phyloP scores from a whole-genome alignment of 257 asterid species.

The Lavandula angustifolia region DNA sequence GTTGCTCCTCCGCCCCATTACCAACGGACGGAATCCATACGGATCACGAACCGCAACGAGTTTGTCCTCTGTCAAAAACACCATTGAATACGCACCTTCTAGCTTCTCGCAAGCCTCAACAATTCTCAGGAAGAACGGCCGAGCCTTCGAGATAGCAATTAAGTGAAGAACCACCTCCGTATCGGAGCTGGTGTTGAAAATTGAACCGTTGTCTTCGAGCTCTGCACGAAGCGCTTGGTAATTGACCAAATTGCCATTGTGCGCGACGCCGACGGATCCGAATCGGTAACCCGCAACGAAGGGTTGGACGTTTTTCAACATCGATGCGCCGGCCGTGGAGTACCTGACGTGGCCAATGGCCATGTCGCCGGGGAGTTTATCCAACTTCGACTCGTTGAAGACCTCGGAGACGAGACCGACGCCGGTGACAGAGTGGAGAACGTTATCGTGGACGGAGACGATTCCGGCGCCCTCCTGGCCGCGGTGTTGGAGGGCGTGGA shows the following conservation, averaged over 20 bases:
- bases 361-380: slow-evolving; percentile 66
- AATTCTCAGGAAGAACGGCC: slow-evolving; percentile 78
- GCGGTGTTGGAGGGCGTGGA: slow-evolving; percentile 93
- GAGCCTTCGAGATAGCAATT: slow-evolving; percentile 78
- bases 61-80: slow-evolving; percentile 64
- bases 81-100: slow-evolving; percentile 86
- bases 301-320: slow-evolving; percentile 95
- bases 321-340: slow-evolving; percentile 90
- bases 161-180: slow-evolving; percentile 88
- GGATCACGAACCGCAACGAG: slow-evolving; percentile 65
- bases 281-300: slow-evolving; percentile 86
- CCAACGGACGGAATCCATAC: slow-evolving; percentile 64
- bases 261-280: slow-evolving; percentile 96
- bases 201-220: slow-evolving; percentile 84
- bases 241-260: slow-evolving; percentile 90
- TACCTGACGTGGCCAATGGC: slow-evolving; percentile 95
- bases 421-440: slow-evolving; percentile 78
- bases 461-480: slow-evolving; percentile 98
- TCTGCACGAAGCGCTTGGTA: slow-evolving; percentile 67
- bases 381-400: slow-evolving; percentile 70
- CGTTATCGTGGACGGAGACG: slow-evolving; percentile 69
- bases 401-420: slow-evolving; percentile 91
- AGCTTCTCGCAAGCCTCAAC: slow-evolving; percentile 88
- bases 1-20: slow-evolving; percentile 66
- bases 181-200: slow-evolving; percentile 83